Conservation (phyloP, 371 early-diverging fungal species). For the Smittium culicis region DNA sequence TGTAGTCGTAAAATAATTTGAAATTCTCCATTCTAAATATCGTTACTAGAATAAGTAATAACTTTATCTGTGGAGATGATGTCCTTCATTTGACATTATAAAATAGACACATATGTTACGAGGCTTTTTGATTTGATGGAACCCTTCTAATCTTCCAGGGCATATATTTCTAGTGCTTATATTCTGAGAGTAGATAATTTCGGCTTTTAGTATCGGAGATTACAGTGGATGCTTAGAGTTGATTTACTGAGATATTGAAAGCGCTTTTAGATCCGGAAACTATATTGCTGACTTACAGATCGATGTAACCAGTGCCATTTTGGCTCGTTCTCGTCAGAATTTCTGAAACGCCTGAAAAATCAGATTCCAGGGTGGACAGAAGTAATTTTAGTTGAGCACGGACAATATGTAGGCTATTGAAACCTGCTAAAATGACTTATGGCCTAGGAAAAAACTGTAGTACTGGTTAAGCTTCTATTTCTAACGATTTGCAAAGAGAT, state of each 20-base stretch:
- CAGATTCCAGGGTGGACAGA: background rate
- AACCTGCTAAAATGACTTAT: conserved; percentile 16
- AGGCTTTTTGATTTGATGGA: background rate
- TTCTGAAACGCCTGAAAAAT: background rate
- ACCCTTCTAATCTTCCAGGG: background rate
- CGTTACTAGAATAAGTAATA: background rate
- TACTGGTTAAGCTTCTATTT: conserved; percentile 10
- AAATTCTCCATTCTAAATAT: background rate
- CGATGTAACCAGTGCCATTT: conserved; percentile 6
- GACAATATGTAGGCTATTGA: conserved; percentile 22
- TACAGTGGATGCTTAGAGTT: background rate
- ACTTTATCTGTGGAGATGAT: background rate
- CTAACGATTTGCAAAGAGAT: conserved; percentile 24
- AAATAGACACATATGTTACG: background rate
- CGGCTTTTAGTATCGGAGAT: background rate
- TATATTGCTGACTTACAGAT: background rate
- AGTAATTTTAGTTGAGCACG: background rate
- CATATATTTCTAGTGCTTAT: background rate
- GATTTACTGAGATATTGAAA: background rate
- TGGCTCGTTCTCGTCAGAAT: background rate
- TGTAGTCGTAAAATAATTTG: background rate
- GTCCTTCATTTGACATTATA: background rate
- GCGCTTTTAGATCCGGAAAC: background rate
- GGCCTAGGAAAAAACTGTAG: conserved; percentile 19
- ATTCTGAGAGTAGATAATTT: background rate